Conservation (phyloP, 2,329 filamentous ascomycete genomes). For the Diaporthe caulivora region DNA sequence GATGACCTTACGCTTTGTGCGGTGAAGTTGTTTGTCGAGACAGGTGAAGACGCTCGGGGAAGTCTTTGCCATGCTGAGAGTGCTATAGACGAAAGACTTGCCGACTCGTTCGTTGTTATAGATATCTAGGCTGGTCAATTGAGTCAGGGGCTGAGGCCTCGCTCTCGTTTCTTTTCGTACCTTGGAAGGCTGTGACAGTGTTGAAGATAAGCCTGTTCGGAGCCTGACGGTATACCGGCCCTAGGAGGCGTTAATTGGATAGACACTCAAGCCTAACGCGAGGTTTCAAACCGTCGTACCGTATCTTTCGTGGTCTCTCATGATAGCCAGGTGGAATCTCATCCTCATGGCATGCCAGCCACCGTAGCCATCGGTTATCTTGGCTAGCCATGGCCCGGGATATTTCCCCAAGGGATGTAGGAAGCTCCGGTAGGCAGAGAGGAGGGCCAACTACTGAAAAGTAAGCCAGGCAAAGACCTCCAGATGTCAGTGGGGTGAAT, state of each 20-base stretch:
- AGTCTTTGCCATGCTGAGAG: not conserved
- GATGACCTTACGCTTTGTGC: conserved; percentile 2
- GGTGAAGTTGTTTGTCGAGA: conserved; percentile 4
- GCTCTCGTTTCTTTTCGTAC: not conserved
- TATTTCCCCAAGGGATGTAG: not conserved
- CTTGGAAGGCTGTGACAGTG: not conserved
- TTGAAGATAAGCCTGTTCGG: conserved; percentile 1
- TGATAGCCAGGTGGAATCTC: not conserved
- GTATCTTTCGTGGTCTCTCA: not conserved
- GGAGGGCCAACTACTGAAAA: not conserved
- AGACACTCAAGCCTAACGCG: not conserved
- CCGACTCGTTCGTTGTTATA: conserved; percentile 4
- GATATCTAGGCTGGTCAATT: not conserved
- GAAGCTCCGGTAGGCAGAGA: not conserved
- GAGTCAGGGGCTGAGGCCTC: no score
- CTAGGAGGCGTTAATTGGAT: not conserved
- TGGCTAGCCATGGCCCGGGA: conserved; percentile 10
- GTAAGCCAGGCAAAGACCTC: not conserved
- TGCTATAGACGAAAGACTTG: not conserved
- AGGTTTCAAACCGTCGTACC: not conserved
- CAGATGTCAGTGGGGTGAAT: no score
- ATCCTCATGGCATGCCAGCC: not conserved
- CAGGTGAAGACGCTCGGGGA: not conserved
- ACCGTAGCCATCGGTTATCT: conserved; percentile 1
- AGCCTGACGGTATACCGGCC: not conserved